Evolutionary conservation across 1,139 yeast species (phyloP).

Genomic region (Hansenula sp.): DNA sequence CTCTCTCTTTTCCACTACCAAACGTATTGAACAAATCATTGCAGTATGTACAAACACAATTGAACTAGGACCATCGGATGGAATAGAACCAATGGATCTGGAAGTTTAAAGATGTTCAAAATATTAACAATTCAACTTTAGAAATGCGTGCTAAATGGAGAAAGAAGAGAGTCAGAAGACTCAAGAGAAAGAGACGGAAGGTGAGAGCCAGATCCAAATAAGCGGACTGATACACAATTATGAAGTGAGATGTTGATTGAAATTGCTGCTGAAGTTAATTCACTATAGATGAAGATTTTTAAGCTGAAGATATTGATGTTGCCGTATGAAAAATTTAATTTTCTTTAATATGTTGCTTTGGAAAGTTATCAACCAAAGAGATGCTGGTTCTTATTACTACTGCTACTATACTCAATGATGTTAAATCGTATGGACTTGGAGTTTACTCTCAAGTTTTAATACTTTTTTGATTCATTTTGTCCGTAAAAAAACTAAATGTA

Average conservation of each 20-base stretch:
- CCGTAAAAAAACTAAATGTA: slow-evolving; percentile 1
- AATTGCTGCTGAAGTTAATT: background rate
- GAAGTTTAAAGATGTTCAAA: background rate
- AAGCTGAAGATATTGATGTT: background rate
- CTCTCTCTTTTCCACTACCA: slow-evolving; percentile 3
- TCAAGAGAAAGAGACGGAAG: slow-evolving; percentile 99
- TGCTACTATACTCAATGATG: background rate
- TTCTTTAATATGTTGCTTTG: background rate
- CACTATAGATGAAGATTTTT: background rate
- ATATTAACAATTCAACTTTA: slow-evolving; percentile 9
- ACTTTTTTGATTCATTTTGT: background rate
- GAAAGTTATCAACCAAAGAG: background rate
- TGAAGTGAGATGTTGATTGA: slow-evolving; percentile 1
- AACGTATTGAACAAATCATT: slow-evolving; percentile 16
- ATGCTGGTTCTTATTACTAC: slow-evolving; percentile 1
- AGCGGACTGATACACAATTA: slow-evolving; percentile 45
- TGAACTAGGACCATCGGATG: background rate
- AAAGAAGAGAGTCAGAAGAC: slow-evolving; percentile 99
- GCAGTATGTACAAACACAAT: slow-evolving; percentile 9
- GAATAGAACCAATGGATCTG: background rate
- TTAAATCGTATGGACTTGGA: background rate
- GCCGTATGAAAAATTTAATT: background rate
- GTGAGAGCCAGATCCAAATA: slow-evolving; percentile 98
- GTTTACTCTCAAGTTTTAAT: background rate
- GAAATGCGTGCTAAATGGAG: slow-evolving; percentile 94